phyloP scores from a whole-genome alignment of 768 basidiomycete genomes.

The Kwoniella botswanensis region DNA sequence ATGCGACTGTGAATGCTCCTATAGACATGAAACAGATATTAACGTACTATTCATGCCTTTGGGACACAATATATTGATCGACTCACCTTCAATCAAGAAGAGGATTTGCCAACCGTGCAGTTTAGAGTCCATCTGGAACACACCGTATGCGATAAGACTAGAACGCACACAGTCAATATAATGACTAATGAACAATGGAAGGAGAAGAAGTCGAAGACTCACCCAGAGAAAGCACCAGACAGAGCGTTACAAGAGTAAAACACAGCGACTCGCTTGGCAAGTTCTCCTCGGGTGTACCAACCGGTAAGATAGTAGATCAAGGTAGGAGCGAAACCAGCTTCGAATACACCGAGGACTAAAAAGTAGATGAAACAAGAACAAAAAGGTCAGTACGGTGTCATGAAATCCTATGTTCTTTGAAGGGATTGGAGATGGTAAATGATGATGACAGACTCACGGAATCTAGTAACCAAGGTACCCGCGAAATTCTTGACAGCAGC shows the following conservation, averaged over 20 bases:
- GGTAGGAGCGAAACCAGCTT: constrained; percentile 36
- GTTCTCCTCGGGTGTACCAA: constrained; percentile 64
- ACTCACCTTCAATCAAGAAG: constrained; percentile 62
- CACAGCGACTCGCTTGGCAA: constrained; percentile 61
- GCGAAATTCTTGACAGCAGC: constrained; percentile 36
- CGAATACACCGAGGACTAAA: constrained; percentile 33
- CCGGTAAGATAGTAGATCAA: constrained; percentile 64
- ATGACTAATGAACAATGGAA: too few species aligned
- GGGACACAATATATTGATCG: constrained; percentile 52
- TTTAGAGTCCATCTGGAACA: constrained; percentile 61
- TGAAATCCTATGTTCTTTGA: too few species aligned
- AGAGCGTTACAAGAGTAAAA: constrained; percentile 61
- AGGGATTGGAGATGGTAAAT: not conserved
- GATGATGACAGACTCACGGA: constrained; percentile 19
- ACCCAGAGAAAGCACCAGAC: constrained; percentile 41
- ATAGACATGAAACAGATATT: constrained; percentile 39
- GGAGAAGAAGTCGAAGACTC: not conserved
- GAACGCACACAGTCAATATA: constrained; percentile 17
- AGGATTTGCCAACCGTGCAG: constrained; percentile 65
- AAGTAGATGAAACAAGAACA: not conserved
- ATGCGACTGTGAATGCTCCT: constrained; percentile 56
- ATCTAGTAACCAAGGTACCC: constrained; percentile 24
- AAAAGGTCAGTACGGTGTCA: not conserved
- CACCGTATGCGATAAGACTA: constrained; percentile 53
- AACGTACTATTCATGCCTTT: constrained; percentile 56